Base-by-base conservation (phyloP, 108 stramenopile species). In the Chaetoceros tenuissimus region DNA sequence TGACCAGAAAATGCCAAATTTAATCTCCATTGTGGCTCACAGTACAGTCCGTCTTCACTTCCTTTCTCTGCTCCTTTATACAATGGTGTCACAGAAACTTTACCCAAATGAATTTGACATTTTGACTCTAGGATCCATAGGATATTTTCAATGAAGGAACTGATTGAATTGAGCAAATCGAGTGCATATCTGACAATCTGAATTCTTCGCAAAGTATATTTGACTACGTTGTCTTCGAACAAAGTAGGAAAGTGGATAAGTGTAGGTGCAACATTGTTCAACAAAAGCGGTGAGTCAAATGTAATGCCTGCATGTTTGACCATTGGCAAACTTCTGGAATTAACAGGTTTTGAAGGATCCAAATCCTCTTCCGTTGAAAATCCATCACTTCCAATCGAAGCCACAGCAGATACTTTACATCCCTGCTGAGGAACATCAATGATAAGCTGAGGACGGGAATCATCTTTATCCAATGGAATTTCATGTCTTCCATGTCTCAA, bases 261-360 rank as follows among this genome's bases (percentile, higher is more conserved):
- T 5, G 92, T 94, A 1, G 92, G 86, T 34, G 86, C 82, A 0
- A 94, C 88, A 77, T 89, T 90, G 7, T 68, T 58, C 51, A 94
- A 53, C 16, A 76, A 62, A 46, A 94, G 49, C 0, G 92, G 87
- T n/a, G 87, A 88, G 59, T 87, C 84, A 50, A 90, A 74, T 3
- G 72, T 66, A 23, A 94, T 19, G 21, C 67, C 70, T 1, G 73
- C 80, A 52, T 72, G 54, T 59, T 90, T 89, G 18, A 94, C 88
- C 80, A 87, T 84, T 10, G 92, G 82, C 31, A 69, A 54, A 13
- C 86, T 85, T 59, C 88, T 66, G 18, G 60, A 44, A 20, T 57
- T 60, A 18, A 86, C 87, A 17, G 69, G 69, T 31, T 57, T 61
- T 2, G 57, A 53, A 2, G 76, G 71, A 58, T 85, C 82, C 68